Conservation (phyloP, 2,329 filamentous ascomycete species). For the Arachnomyces sp. region DNA sequence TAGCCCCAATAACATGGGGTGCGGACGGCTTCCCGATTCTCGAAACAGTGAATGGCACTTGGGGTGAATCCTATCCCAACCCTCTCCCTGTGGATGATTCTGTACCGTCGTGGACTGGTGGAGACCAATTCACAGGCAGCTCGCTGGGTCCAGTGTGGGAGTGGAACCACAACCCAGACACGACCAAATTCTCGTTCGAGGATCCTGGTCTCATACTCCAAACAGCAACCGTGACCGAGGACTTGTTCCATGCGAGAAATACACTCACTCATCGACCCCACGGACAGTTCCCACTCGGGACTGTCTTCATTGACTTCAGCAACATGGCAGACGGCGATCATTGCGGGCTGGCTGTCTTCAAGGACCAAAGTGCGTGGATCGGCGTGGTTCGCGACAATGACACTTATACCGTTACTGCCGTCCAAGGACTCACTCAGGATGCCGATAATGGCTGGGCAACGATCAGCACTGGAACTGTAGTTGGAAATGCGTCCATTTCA, state of each 20-base stretch:
- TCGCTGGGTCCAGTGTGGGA: slow-evolving; percentile 44
- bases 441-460: too few species aligned
- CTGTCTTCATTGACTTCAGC: slow-evolving; percentile 42
- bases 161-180: slow-evolving; percentile 56
- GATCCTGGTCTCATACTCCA: slow-evolving; percentile 39
- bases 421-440: too few species aligned
- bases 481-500: slow-evolving; percentile 13
- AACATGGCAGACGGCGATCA: slow-evolving; percentile 46
- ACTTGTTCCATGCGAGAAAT: slow-evolving; percentile 38
- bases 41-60: slow-evolving; percentile 36
- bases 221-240: slow-evolving; percentile 45
- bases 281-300: slow-evolving; percentile 37
- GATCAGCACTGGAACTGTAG: slow-evolving; percentile 20
- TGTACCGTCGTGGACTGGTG: slow-evolving; percentile 29
- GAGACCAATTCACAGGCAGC: slow-evolving; percentile 39
- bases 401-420: too few species aligned
- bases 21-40: slow-evolving; percentile 46
- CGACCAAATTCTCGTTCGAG: slow-evolving; percentile 37
- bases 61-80: slow-evolving; percentile 40
- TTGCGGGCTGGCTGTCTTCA: slow-evolving; percentile 45
- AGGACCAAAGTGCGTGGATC: slow-evolving; percentile 47
- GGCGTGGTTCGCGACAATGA: slow-evolving; percentile 42
- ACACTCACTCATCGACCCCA: slow-evolving; percentile 36
- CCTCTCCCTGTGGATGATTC: slow-evolving; percentile 12
- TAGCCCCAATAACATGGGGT: slow-evolving; percentile 48